These are phyloP conservation scores for Phytopythium sindhum DNA, from an alignment of 352 stramenopile genomes.

Conservation along the genomic window DNA sequence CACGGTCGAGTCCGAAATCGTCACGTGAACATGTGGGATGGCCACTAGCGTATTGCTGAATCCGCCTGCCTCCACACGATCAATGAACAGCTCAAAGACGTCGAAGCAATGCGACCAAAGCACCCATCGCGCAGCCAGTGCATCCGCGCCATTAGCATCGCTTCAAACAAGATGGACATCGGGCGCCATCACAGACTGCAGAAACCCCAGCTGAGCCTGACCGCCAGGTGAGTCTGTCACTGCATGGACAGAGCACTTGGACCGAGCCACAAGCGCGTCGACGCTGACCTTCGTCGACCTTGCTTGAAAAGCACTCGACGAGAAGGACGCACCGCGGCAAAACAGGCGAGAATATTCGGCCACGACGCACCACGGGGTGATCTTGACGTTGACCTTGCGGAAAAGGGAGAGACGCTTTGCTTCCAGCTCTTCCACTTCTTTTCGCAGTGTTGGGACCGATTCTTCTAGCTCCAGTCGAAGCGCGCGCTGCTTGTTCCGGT, in stretches of 20 bases:
- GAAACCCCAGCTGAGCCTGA: constrained; percentile 12
- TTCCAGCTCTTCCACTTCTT: constrained; percentile 20
- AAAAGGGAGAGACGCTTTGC: constrained; percentile 9
- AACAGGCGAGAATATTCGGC: constrained; percentile 24
- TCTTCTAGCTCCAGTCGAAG: constrained; percentile 15
- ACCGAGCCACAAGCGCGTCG: background rate
- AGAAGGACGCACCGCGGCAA: constrained; percentile 7
- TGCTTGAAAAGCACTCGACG: background rate
- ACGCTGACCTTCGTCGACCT: background rate
- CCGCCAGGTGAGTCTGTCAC: background rate
- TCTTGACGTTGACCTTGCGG: background rate
- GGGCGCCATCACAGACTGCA: constrained; percentile 10
- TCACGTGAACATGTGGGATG: constrained; percentile 3
- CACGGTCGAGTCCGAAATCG: constrained; percentile 16
- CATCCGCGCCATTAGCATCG: constrained; percentile 4
- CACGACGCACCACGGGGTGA: constrained; percentile 4
- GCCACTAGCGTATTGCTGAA: constrained; percentile 2
- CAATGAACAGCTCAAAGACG: constrained; percentile 12
- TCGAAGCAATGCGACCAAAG: constrained; percentile 12
- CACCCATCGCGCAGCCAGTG: constrained; percentile 14
- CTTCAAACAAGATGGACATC: constrained; percentile 9
- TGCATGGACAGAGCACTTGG: background rate
- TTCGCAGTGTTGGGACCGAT: constrained; percentile 7
- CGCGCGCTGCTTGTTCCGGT: constrained; percentile 32
- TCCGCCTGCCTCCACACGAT: constrained; percentile 1